Base-by-base conservation (phyloP, 2,329 filamentous ascomycete species). In the Trichoderma cornu-damae region DNA sequence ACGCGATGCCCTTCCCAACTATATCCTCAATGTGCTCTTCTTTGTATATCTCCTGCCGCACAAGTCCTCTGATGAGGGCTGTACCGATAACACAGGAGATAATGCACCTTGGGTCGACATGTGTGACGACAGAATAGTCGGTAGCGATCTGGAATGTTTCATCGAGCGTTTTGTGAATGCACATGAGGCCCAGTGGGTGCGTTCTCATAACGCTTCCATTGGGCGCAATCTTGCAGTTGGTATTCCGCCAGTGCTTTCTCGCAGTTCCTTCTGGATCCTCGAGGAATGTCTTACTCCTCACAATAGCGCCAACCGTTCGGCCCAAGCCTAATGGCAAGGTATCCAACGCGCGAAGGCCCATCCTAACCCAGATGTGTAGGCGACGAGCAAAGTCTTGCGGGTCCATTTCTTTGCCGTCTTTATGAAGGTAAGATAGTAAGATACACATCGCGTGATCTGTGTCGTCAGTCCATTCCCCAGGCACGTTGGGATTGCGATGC, bases 141-240 rank as follows among this genome's bases (percentile, higher is more conserved):
- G 73, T 70, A 0, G 77, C 77, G 0, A 74, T 47, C 18, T 69
- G 65, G 60, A 78, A 81, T 0, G 74, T 73, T 62, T 77, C 72
- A 6, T 73, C 70, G 7, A 77, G 66, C 1, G 63, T 68, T 46
- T 72, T 67, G 32, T 65, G 64, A 8, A 80, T 55, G 42, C 75
- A 77, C 58, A 81, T 75, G 5, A 80, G 62, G 0, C 78, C 79
- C 12, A 81, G 66, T 0, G 77, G 75, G 56, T 81, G 77, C 7
- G 77, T 81, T 7, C 79, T 65, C 79, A 81, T 81, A 11, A 81
- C 62, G 42, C 75, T 78, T 1, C 79, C 79, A 53, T 82, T 82
- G 0, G 79, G 75, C 0, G 79, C 79, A 3, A 70, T 68, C 3
- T 72, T 64, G 44, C 70, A 70, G 0, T 68, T 68, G 1, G 69